Evolutionary conservation across 2,329 filamentous ascomycete genomes (phyloP), one percentile per base, ranked within the genome.

Genomic region (Triangularia setosa): DNA sequence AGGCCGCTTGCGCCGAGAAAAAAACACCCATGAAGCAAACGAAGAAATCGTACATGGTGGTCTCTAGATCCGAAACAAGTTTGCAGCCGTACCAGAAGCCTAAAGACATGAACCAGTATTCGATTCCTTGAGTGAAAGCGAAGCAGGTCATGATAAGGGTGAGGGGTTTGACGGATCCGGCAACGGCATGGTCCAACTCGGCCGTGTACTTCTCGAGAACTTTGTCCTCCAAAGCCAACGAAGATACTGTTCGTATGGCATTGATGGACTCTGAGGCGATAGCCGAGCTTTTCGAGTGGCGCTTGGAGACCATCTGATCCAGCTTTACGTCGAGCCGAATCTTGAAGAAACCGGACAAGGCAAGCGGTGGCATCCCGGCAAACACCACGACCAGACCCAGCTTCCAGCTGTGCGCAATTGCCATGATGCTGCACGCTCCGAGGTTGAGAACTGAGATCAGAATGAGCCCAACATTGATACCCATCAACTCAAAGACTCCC

Each of bases 11-110:
- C 0, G 76, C 79, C 0, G 76, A 77, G 67, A 79, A 83, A 40
- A 84, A 79, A 5, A 84, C 78, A 2, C 77, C 79, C 73, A 84
- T 78, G 66, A 84, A 84, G 8, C 82, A 77, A 18, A 85, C 77
- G 62, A 84, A 80, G 68, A 81, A 82, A 53, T 79, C 69, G n/a
- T 77, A 73, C 33, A 79, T 70, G 25, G 70, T 69, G 58, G 80
- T 78, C 65, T 81, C 77, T 21, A 74, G 72, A 14, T 75, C 60
- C 70, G 69, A 77, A 1, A 79, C 68, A 1, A 79, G 70, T 70
- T 66, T 62, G 53, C 60, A 62, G n/a, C 53, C 35, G 33, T 62
- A 70, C 78, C 78, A 80, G 64, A 80, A 80, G 1, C 78, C 78
- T 11, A 79, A 70, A 1, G 76, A 78, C 69, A 79, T 73, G 62